Evolutionary conservation across 1,284 basidiomycete genomes (phyloP), one percentile per base, ranked within the genome.

Genomic region (Heterobasidion irregulare): DNA sequence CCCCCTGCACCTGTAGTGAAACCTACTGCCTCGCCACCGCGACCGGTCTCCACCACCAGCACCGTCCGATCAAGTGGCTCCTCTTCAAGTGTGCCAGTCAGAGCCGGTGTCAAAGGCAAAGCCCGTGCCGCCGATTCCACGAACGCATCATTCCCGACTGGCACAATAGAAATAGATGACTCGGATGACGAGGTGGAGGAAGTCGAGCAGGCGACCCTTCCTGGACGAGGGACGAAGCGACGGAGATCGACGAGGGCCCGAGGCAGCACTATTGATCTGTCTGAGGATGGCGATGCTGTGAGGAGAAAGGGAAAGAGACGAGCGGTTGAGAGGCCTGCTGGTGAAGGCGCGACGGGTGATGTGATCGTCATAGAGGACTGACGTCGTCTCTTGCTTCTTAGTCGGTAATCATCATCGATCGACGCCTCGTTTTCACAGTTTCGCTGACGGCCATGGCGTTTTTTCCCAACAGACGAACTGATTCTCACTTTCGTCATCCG

Each of bases 141-240:
- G 38, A n/a, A 41, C 12, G 38, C n/a, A 8, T 60, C n/a, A 53
- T n/a, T 50, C 33, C 33, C 65, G 43, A 57, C 65, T 5, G 66
- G 72, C 38, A 64, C 71, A 1, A 77, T 81, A 50, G 69, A 72
- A 0, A 76, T 82, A 15, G 71, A 77, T n/a, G 80, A 79, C 58
- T 75, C 78, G 8, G 75, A 77, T 44, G 74, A 74, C 36, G 77
- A 76, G 56, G 63, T 48, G 47, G 58, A 64, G 53, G 58, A 68
- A 64, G 26, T 45, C 49, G 38, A 41, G n/a, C 38, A 12, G 10
- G 47, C 46, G 16, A 48, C 57, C 8, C 48, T 7, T 15, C 41
- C 33, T 10, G 50, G 41, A 43, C 57, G 54, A 50, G 60, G 26
- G 50, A 34, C n/a, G 60, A 65, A 43, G 62, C 59, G 48, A 58